Base-by-base conservation (phyloP, 768 basidiomycete species). In the Pisolithus orientalis region DNA sequence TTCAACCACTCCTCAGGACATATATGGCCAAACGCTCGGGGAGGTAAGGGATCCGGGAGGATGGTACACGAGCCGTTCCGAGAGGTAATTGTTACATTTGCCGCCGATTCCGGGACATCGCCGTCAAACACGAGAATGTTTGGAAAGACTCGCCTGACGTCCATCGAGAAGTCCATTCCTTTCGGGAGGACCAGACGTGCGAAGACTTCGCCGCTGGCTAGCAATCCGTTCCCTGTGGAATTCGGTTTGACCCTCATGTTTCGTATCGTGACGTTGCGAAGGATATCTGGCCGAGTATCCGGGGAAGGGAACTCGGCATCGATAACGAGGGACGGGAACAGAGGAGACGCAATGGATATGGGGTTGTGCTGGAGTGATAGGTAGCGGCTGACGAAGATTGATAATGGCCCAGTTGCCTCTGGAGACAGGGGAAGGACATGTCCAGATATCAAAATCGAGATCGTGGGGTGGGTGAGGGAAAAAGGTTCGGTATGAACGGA, bases 51-150 rank as follows among this genome's bases (percentile, higher is more conserved):
- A 56, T 79, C 72, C 0, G 87, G 82, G 2, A 83, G 72, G 13
- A 5, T 4, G 61, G 72, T n/a, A 64, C 67, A 0, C 59, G 39
- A 52, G 45, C 11, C 7, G 38, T 39, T 34, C 13, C 13, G 2
- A 13, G 13, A 34, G 2, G 13, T 14, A 34, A 13, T 14, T 2
- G 51, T 45, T 8, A 56, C 39, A 4, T 51, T 28, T 34, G 54
- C 57, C 3, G 42, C 57, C 3, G 42, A 38, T 1, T 72, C 67
- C 6, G 82, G 78, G 0, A 79, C 75, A 21, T 81, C 79, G 3
- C 90, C 90, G 56, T 93, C 90, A 53, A 80, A 91, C 5, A 92
- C 76, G 6, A 91, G 66, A 27, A 87, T 83, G 62, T 93, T 90
- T 0, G 90, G 88, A 51, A 87, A 73, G 27, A 90, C 78, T 40